Conservation (phyloP, 129 eudicot species). For the Tagetes patula region DNA sequence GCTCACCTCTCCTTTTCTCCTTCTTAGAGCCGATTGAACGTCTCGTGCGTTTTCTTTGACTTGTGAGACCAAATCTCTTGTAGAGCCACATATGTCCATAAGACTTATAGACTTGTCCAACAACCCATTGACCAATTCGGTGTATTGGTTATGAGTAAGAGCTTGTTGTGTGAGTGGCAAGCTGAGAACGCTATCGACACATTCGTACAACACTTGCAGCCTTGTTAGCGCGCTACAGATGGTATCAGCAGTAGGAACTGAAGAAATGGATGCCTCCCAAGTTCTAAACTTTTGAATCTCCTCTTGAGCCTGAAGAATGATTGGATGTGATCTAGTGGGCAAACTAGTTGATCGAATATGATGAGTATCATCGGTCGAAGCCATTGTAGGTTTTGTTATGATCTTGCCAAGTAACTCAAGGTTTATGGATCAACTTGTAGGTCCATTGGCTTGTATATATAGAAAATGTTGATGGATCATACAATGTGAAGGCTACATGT, state of each 20-base stretch:
- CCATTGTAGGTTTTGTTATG: conserved; percentile 9
- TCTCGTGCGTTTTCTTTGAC: conserved; percentile 3
- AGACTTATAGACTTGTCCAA: conserved; percentile 16
- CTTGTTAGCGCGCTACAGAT: conserved; percentile 11
- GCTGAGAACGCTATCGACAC: conserved; percentile 14
- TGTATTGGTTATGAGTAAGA: conserved; percentile 15
- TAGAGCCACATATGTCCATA: conserved; percentile 19
- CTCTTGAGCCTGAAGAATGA: conserved; percentile 15
- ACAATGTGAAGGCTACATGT: conserved; percentile 27
- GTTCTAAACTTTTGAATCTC: conserved; percentile 15
- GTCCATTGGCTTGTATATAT: conserved; percentile 20
- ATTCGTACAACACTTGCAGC: conserved; percentile 11
- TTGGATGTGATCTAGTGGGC: conserved; percentile 12
- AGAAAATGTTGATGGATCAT: conserved; percentile 1
- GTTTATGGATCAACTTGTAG: neutral
- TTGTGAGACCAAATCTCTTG: conserved; percentile 13
- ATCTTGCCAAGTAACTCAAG: neutral
- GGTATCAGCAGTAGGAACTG: conserved; percentile 11
- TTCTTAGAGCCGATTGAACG: conserved; percentile 1
- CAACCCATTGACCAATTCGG: conserved; percentile 10
- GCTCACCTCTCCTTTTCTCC: conserved; percentile 11
- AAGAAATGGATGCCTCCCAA: conserved; percentile 6
- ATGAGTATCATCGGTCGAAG: conserved; percentile 12
- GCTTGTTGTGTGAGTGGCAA: conserved; percentile 18
- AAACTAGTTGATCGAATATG: conserved; percentile 16